Evolutionary conservation across 805 yeast species (phyloP).

Genomic region (Cyberlindnera veronae): DNA sequence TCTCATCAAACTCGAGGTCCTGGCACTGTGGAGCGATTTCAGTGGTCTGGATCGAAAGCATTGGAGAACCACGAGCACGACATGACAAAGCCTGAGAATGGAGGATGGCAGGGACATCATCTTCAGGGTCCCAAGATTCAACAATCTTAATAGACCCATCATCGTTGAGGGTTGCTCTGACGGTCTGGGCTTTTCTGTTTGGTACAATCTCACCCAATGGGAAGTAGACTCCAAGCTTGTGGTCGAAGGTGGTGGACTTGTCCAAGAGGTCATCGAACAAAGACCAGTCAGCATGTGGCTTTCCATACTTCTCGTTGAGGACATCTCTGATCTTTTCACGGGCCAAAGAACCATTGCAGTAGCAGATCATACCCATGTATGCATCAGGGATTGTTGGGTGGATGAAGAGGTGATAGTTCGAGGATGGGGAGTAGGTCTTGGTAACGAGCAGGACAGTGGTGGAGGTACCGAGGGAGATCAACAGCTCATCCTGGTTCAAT

Average conservation of each 20-base stretch:
- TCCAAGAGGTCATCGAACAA: conserved; percentile 56
- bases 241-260: conserved; percentile 28
- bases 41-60: conserved; percentile 43
- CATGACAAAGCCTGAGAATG: conserved; percentile 88
- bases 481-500: conserved; percentile 66
- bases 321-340: conserved; percentile 71
- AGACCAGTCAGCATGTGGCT: conserved; percentile 47
- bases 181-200: conserved; percentile 61
- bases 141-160: conserved; percentile 30
- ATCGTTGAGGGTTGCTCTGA: conserved; percentile 43
- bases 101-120: conserved; percentile 73
- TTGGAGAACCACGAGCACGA: conserved; percentile 73
- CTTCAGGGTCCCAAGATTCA: conserved; percentile 46
- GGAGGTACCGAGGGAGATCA: conserved; percentile 86
- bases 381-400: conserved; percentile 78
- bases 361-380: conserved; percentile 94
- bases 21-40: conserved; percentile 2
- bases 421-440: conserved; percentile 69
- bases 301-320: conserved; percentile 44
- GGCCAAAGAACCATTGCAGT: conserved; percentile 87
- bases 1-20: conserved; percentile 33
- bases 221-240: conserved; percentile 73
- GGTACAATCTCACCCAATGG: conserved; percentile 93
- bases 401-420: conserved; percentile 78
- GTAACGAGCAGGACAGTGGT: conserved; percentile 85